Evolutionary conservation across 495 filamentous ascomycete genomes (phyloP).

Genomic region (Annulohypoxylon stygium): DNA sequence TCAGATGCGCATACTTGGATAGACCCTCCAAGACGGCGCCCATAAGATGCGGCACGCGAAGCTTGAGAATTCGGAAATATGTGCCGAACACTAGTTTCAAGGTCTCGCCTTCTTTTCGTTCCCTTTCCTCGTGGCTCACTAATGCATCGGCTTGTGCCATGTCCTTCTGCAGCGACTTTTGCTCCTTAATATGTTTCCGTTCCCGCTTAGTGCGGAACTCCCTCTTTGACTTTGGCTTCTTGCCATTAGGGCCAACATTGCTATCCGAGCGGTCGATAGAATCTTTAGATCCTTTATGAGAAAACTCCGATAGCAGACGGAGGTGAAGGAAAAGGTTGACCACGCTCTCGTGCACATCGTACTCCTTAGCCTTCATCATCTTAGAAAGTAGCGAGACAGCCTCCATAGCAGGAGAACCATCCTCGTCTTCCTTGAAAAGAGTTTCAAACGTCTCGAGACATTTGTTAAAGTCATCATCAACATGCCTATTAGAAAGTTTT

Average conservation of each 20-base stretch:
- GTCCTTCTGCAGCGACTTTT: constrained; percentile 89
- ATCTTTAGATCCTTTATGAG: constrained; percentile 81
- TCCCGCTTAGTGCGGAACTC: constrained; percentile 63
- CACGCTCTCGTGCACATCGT: constrained; percentile 83
- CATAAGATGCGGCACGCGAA: constrained; percentile 82
- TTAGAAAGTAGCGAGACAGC: constrained; percentile 86
- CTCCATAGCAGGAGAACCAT: constrained; percentile 88
- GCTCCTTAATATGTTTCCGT: constrained; percentile 78
- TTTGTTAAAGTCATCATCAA: constrained; percentile 80
- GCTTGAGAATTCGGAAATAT: constrained; percentile 94
- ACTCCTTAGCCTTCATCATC: constrained; percentile 91
- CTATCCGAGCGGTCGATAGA: constrained; percentile 71
- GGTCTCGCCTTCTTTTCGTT: constrained; percentile 92
- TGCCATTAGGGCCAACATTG: constrained; percentile 57
- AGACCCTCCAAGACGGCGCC: constrained; percentile 93
- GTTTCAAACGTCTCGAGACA: constrained; percentile 84
- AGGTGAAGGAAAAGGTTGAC: constrained; percentile 93
- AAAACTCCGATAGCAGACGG: constrained; percentile 87
- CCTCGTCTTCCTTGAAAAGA: constrained; percentile 87
- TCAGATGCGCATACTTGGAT: constrained; percentile 89
- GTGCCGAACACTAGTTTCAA: constrained; percentile 94
- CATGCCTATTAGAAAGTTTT: constrained; percentile 71
- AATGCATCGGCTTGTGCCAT: constrained; percentile 92
- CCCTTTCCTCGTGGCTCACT: constrained; percentile 90
- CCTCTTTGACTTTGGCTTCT: constrained; percentile 79